phyloP scores from a whole-genome alignment of 2,329 filamentous ascomycete species.

The Lecanicillium sp. region DNA sequence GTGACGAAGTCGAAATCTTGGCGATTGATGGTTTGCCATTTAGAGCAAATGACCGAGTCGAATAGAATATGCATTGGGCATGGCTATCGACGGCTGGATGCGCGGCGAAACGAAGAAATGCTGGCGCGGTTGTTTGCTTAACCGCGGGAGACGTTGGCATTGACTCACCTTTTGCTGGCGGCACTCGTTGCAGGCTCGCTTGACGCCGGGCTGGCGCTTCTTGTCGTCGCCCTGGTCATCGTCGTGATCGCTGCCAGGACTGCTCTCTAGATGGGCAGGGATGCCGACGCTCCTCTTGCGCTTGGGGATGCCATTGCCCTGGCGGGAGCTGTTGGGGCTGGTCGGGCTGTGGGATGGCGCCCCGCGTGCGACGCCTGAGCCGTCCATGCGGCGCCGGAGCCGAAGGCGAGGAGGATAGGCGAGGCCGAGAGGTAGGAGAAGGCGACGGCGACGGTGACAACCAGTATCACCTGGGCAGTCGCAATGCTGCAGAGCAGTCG shows the following conservation, averaged over 20 bases:
- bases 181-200: conserved; percentile 79
- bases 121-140: too few relatives aligned
- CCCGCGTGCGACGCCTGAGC: conserved; percentile 37
- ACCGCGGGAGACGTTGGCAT: too few relatives aligned
- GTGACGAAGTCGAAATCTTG: too few relatives aligned
- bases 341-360: conserved; percentile 46
- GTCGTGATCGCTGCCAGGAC: conserved; percentile 52
- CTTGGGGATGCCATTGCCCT: conserved; percentile 42
- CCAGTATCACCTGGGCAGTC: too few relatives aligned
- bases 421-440: conserved; percentile 11
- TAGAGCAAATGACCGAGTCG: too few relatives aligned
- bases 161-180: conserved; percentile 72
- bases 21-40: conserved; percentile 3
- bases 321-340: conserved; percentile 46
- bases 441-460: too few relatives aligned
- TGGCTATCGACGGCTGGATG: too few relatives aligned
- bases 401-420: conserved; percentile 10
- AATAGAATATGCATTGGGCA: too few relatives aligned
- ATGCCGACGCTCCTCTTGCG: conserved; percentile 51
- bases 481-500: not conserved
- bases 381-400: conserved; percentile 36
- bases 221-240: conserved; percentile 50
- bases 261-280: conserved; percentile 46
- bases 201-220: conserved; percentile 61
- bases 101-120: too few relatives aligned